Percentiles rank a stretch among this genome's conserved stretches.
phyloP scores from a whole-genome alignment of 2,329 filamentous ascomycete species.

The Fusarium dimerum region DNA sequence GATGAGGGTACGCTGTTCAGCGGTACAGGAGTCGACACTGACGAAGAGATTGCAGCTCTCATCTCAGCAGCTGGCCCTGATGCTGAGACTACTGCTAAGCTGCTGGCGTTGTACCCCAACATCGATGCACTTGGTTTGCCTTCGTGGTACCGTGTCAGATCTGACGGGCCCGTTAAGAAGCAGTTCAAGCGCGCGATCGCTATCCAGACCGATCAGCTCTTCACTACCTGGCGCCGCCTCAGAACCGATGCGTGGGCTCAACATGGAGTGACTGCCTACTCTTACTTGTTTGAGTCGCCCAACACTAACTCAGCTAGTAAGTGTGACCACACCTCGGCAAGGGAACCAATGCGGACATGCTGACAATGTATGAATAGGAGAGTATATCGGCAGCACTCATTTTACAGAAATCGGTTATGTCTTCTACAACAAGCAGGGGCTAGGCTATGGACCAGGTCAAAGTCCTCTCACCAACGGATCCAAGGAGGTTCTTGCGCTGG shows the following conservation, averaged over 20 bases:
- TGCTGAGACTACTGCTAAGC: conserved; percentile 8
- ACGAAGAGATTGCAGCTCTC: conserved; percentile 7
- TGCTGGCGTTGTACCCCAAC: conserved; percentile 23
- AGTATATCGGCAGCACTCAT: conserved; percentile 28
- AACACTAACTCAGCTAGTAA: conserved; percentile 11
- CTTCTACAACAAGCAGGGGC: conserved; percentile 52
- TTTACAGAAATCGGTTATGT: conserved; percentile 39
- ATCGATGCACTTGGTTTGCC: conserved; percentile 23
- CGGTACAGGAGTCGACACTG: conserved; percentile 40
- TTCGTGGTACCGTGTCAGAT: conserved; percentile 10
- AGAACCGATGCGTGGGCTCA: conserved; percentile 54
- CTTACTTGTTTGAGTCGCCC: conserved; percentile 48
- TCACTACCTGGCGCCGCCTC: conserved; percentile 56
- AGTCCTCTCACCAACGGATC: conserved; percentile 43
- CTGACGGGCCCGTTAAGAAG: conserved; percentile 11
- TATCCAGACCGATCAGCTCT: conserved; percentile 51
- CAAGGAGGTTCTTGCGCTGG: conserved; percentile 37
- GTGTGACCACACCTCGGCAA: neutral
- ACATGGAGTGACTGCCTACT: conserved; percentile 52
- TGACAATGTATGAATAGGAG: neutral
- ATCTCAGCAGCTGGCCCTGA: conserved; percentile 10
- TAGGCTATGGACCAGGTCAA: conserved; percentile 28
- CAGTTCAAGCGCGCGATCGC: conserved; percentile 57
- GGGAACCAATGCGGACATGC: neutral
- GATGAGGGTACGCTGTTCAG: conserved; percentile 65